Base-by-base conservation (phyloP, 768 basidiomycete species). In the Multifurca ochricompacta region DNA sequence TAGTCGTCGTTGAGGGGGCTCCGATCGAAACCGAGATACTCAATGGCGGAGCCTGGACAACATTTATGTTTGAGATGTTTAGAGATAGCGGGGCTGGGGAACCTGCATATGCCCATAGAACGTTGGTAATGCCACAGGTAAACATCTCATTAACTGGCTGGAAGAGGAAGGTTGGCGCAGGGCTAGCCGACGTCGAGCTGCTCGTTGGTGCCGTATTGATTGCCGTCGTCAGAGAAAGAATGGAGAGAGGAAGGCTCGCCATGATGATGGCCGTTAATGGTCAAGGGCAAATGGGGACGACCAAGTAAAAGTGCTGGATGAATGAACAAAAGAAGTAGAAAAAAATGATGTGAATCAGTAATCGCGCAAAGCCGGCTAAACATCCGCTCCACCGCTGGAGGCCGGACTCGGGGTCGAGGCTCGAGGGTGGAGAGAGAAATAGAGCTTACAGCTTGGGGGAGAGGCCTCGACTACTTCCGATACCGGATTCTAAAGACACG, bases 21-120 rank as follows among this genome's bases (percentile, higher is more conserved):
- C 21, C 10, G 23, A 10, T 42, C 62, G 54, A 9, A 62, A 47
- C 19, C 56, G 44, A 13, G 65, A 48, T 1, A 23, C 27, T 46
- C 36, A 49, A 19, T n/a, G n/a, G n/a, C 3, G 62, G 50, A 6
- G 53, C 10, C 37, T 59, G 70, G 3, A 55, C 1, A 3, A 74
- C 70, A 18, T 64, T 66, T 43, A 62, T n/a, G 53, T 78, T 75
- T 44, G 71, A 70, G 34, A 77, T 66, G 51, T 66, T 66, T n/a
- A 79, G 48, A 6, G 61, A 52, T 23, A 77, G 42, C 1, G 65
- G 23, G 7, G 37, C 56, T 16, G 63, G 32, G 4, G 69, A 59
- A 14, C 44, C 48, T 10, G 8, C 28, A 46, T 64, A 69, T 0
- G 9, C 14, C 67, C 66, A 68, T 19, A n/a, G 48, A 56, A 77